These are phyloP conservation scores for Cyphellophora attinorum DNA, from an alignment of 2,329 filamentous ascomycete genomes.

Conservation along the genomic window DNA sequence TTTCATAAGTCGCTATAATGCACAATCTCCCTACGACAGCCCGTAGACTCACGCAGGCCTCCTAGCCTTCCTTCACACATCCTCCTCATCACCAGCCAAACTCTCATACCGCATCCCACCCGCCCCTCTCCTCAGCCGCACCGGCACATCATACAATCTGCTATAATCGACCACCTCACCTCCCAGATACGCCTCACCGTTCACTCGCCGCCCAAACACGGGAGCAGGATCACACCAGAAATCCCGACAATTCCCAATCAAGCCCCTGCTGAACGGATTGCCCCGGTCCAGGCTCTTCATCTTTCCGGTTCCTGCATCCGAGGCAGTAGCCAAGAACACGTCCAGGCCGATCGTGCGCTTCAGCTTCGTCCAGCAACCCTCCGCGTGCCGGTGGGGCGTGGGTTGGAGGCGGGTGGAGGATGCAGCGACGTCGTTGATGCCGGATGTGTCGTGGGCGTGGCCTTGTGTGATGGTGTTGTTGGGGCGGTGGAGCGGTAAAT, in stretches of 20 bases:
- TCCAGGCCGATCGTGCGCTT: constrained; percentile 80
- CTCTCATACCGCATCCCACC: constrained; percentile 51
- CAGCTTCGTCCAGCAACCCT: constrained; percentile 68
- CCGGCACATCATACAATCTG: constrained; percentile 76
- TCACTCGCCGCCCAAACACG: constrained; percentile 64
- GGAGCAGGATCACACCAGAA: constrained; percentile 92
- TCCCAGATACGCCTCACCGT: constrained; percentile 51
- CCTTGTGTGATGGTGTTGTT: constrained; percentile 30
- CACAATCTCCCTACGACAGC: too few relatives aligned
- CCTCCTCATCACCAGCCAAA: constrained; percentile 26
- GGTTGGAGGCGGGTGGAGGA: constrained; percentile 18
- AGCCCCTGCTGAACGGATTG: constrained; percentile 79
- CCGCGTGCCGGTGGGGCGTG: constrained; percentile 55
- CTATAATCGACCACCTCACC: constrained; percentile 80
- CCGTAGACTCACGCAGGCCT: too few relatives aligned
- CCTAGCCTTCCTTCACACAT: too few relatives aligned
- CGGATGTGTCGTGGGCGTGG: constrained; percentile 10
- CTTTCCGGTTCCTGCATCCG: constrained; percentile 50
- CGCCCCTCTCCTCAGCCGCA: constrained; percentile 50
- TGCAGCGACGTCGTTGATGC: constrained; percentile 27
- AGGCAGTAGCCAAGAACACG: constrained; percentile 83
- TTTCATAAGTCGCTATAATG: too few relatives aligned
- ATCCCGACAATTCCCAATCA: constrained; percentile 83
- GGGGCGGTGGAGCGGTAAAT: constrained; percentile 37
- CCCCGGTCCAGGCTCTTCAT: constrained; percentile 38